Percentiles rank a stretch among this genome's conserved stretches.
phyloP scores from a whole-genome alignment of 1,284 basidiomycete genomes.

The Schizophyllum amplum region DNA sequence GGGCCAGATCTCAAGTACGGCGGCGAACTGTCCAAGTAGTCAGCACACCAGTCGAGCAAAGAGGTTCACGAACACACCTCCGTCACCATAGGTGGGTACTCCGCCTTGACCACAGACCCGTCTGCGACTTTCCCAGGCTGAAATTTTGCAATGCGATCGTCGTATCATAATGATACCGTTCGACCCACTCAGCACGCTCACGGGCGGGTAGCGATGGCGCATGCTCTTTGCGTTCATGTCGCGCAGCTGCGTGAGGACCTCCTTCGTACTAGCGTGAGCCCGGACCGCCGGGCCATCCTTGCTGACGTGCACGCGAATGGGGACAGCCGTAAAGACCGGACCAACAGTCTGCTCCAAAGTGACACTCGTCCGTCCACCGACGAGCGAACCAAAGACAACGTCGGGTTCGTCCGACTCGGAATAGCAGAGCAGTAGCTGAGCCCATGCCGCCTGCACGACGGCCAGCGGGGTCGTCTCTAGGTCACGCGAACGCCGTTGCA shows the following conservation, averaged over 20 bases:
- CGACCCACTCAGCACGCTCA: conserved; percentile 8
- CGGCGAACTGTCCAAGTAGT: not conserved
- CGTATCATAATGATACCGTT: conserved; percentile 9
- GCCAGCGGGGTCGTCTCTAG: conserved; percentile 4
- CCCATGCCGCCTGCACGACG: conserved; percentile 8
- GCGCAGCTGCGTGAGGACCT: conserved; percentile 1
- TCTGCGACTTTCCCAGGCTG: conserved; percentile 5
- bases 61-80: conserved; percentile 1
- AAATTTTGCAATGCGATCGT: conserved; percentile 9
- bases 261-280: not conserved
- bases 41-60: not conserved
- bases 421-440: conserved; percentile 2
- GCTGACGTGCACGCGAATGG: conserved; percentile 2
- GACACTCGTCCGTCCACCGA: conserved; percentile 6
- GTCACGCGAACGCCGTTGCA: not conserved
- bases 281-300: not conserved
- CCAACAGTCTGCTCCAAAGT: conserved; percentile 6
- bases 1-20: conserved; percentile 5
- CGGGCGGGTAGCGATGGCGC: conserved; percentile 6
- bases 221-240: conserved; percentile 2
- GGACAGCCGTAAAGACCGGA: conserved; percentile 7
- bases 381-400: conserved; percentile 7
- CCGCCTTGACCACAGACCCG: conserved; percentile 6
- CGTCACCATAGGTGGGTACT: conserved; percentile 9
- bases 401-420: conserved; percentile 8